Base-by-base conservation (phyloP, 768 basidiomycete genomes). In the Lactarius tabidus region DNA sequence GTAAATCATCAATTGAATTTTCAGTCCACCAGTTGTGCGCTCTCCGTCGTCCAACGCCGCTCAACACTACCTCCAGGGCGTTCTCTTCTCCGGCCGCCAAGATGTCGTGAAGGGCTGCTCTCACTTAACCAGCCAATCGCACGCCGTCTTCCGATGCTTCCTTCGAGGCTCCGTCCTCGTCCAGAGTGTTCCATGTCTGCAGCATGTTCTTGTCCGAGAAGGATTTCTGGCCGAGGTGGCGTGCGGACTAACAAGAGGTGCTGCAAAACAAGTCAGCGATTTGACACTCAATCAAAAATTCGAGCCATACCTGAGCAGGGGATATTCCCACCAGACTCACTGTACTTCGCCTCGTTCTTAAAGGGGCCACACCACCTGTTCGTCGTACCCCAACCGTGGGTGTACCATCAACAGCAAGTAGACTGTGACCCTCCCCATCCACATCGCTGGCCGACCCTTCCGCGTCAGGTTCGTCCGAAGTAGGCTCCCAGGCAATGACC, bases 401-500 rank as follows among this genome's bases (percentile, higher is more conserved):
- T 67, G 63, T 70, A 17, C 26, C 71, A 52, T 78, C 75, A 3
- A 55, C 17, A 51, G 43, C 33, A 29, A 66, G 57, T 53, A 41
- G 63, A 52, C 41, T 57, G 63, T 54, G 51, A 54, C 15, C 52
- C 52, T 71, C 73, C 65, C 74, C 70, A 41, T 74, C 74, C 38
- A 73, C 76, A 15, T 75, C 73, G 35, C 72, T 73, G 17, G 69
- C 59, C 10, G 70, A 72, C 39, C 57, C 67, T 41, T 62, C 71
- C 58, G 77, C 78, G 20, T 73, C 64, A 63, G 57, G 68, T 31
- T 65, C 72, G 35, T 70, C 72, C 29, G 67, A 58, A 18, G 70
- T 57, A 18, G 85, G 81, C 2, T 82, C 79, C 81, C 86, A 88
- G 6, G 94, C 90, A 66, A 96, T 89, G 63, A 95, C 84, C 74